Conservation (phyloP, 2,329 filamentous ascomycete species). For the Fusarium haematococcum region DNA sequence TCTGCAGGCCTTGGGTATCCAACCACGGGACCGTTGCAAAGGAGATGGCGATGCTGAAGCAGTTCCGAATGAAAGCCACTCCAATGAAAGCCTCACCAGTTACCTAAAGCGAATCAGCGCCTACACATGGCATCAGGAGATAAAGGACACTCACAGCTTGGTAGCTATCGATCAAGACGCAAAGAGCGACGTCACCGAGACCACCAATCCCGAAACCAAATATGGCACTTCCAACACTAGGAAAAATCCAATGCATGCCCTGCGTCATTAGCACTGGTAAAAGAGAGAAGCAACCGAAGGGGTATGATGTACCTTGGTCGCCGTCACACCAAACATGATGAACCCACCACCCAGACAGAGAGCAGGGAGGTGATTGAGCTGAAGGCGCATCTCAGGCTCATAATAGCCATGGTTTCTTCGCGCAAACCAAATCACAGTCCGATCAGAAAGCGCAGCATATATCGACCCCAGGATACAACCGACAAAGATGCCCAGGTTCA, state of each 20-base stretch:
- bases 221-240: slow-evolving; percentile 48
- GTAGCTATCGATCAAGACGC: slow-evolving; percentile 50
- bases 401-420: slow-evolving; percentile 53
- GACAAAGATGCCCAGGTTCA: slow-evolving; percentile 44
- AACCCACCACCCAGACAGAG: slow-evolving; percentile 48
- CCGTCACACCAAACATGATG: slow-evolving; percentile 52
- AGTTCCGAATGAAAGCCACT: slow-evolving; percentile 18
- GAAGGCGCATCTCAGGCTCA: slow-evolving; percentile 57
- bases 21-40: slow-evolving; percentile 29
- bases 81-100: slow-evolving; percentile 26
- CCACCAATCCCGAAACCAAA: slow-evolving; percentile 51
- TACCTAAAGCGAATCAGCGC: background rate
- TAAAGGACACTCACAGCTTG: slow-evolving; percentile 1
- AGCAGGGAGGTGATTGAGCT: slow-evolving; percentile 42
- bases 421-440: slow-evolving; percentile 50
- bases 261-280: slow-evolving; percentile 21
- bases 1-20: slow-evolving; percentile 20
- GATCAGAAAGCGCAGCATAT: slow-evolving; percentile 52
- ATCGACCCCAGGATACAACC: slow-evolving; percentile 52
- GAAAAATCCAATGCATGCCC: slow-evolving; percentile 55
- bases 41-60: slow-evolving; percentile 26
- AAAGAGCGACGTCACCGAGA: slow-evolving; percentile 49
- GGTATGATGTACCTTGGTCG: slow-evolving; percentile 42
- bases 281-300: background rate
- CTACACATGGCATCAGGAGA: fast-evolving